phyloP scores from a whole-genome alignment of 768 basidiomycete genomes.

The Aureoboletus auriporus region DNA sequence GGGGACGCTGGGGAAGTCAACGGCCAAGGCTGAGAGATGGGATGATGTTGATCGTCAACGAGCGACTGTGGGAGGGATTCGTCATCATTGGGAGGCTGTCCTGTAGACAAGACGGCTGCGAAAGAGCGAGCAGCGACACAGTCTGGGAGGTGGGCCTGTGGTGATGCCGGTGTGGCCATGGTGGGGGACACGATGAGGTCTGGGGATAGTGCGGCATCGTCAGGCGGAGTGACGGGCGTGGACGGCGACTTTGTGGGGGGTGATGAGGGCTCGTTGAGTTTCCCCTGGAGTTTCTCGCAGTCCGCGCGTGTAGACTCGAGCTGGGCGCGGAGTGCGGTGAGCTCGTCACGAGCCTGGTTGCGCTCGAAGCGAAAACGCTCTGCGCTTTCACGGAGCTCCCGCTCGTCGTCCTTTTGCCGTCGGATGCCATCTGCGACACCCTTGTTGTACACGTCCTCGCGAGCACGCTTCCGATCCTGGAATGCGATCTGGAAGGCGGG shows the following conservation, averaged over 20 bases:
- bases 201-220: constrained; percentile 1
- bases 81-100: constrained; percentile 24
- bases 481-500: constrained; percentile 39
- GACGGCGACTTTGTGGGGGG: constrained; percentile 5
- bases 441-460: constrained; percentile 37
- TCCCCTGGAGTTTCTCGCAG: constrained; percentile 29
- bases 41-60: constrained; percentile 17
- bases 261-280: constrained; percentile 7
- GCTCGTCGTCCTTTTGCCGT: constrained; percentile 37
- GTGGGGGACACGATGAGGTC: constrained; percentile 13
- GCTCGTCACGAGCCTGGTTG: constrained; percentile 33
- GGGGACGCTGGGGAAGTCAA: constrained; percentile 7
- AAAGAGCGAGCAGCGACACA: constrained; percentile 34
- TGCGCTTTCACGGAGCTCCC: constrained; percentile 29
- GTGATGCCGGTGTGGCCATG: constrained; percentile 31
- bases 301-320: constrained; percentile 31
- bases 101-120: constrained; percentile 29
- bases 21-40: constrained; percentile 23
- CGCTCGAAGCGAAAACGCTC: constrained; percentile 35
- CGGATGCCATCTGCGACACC: constrained; percentile 38
- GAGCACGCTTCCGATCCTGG: constrained; percentile 35
- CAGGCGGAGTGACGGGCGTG: not conserved
- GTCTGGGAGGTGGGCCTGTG: constrained; percentile 32
- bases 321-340: constrained; percentile 30
- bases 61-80: constrained; percentile 21